Conservation (phyloP, 2,329 filamentous ascomycete species). For the Penicillium concentricum region DNA sequence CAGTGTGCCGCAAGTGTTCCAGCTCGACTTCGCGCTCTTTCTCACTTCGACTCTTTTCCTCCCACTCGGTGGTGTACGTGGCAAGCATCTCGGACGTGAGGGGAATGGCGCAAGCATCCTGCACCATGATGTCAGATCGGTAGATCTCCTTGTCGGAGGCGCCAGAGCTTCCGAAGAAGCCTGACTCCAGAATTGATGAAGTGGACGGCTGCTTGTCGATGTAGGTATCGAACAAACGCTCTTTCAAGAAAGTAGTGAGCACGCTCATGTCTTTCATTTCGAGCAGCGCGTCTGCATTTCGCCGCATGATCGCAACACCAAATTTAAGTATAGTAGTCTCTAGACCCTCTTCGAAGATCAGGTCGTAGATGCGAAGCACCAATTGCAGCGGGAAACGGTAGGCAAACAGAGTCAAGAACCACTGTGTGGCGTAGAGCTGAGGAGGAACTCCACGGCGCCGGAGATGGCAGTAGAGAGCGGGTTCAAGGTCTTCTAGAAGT, state of each 20-base stretch:
- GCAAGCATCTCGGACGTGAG: slow-evolving; percentile 80
- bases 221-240: slow-evolving; percentile 92
- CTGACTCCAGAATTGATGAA: slow-evolving; percentile 90
- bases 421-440: slow-evolving; percentile 95
- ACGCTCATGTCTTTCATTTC: slow-evolving; percentile 87
- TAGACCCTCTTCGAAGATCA: slow-evolving; percentile 89
- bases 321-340: slow-evolving; percentile 88
- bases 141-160: slow-evolving; percentile 93
- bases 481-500: slow-evolving; percentile 88
- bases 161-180: slow-evolving; percentile 92
- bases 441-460: slow-evolving; percentile 82
- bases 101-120: slow-evolving; percentile 85
- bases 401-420: slow-evolving; percentile 98
- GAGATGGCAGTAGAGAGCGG: slow-evolving; percentile 91
- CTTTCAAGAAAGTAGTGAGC: slow-evolving; percentile 86
- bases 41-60: slow-evolving; percentile 80
- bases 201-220: slow-evolving; percentile 91
- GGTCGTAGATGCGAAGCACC: slow-evolving; percentile 92
- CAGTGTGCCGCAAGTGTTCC: slow-evolving; percentile 67
- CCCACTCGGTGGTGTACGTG: slow-evolving; percentile 82
- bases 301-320: slow-evolving; percentile 92
- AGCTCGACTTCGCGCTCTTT: slow-evolving; percentile 81
- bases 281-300: slow-evolving; percentile 76
- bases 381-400: slow-evolving; percentile 96
- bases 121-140: slow-evolving; percentile 86